Base-by-base conservation (phyloP, 2,329 filamentous ascomycete species). In the Thelonectria rubi region DNA sequence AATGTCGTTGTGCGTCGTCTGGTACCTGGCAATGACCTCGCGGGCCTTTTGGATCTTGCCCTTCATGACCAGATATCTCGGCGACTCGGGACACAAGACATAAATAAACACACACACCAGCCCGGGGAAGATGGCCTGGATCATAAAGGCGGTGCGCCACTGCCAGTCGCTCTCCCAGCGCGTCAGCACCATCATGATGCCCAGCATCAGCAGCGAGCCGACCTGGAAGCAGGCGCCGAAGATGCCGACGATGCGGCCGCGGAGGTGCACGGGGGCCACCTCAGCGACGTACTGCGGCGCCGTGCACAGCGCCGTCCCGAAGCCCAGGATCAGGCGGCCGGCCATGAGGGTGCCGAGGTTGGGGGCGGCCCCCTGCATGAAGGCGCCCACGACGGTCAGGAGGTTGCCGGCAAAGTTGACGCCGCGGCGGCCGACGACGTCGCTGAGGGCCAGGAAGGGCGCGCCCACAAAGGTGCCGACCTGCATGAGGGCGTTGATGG, bases 171-270 rank as follows among this genome's bases (percentile, higher is more conserved):
- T 70, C 3, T 68, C 60, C 68, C 67, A 70, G 8, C 62, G 49
- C 0, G 67, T 69, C 15, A 70, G 64, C 1, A 56, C 67, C 68
- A 70, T 70, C 67, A 69, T 69, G 7, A 70, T 63, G 2, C 67
- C 68, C 3, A 69, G 59, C 43, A 70, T 66, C 3, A 63, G 11
- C 7, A 69, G 45, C 0, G 67, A 70, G 1, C 68, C 67, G 15
- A 68, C 67, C n/a, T 70, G 68, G 49, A 66, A 69, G 52, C 64
- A 69, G 17, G 68, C 68, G 9, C 68, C 68, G 43, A 70, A 70
- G 8, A 68, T 60, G 14, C 67, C 68, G 3, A 68, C 65, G 5
- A 69, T 58, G 11, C 65, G 50, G 30, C 67, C 67, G n/a, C 68
- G 64, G 1, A 69, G 55, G 9, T 70, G 68, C 2, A 63, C 65